phyloP scores from a whole-genome alignment of 768 basidiomycete genomes.

The Termitomyces sp. region DNA sequence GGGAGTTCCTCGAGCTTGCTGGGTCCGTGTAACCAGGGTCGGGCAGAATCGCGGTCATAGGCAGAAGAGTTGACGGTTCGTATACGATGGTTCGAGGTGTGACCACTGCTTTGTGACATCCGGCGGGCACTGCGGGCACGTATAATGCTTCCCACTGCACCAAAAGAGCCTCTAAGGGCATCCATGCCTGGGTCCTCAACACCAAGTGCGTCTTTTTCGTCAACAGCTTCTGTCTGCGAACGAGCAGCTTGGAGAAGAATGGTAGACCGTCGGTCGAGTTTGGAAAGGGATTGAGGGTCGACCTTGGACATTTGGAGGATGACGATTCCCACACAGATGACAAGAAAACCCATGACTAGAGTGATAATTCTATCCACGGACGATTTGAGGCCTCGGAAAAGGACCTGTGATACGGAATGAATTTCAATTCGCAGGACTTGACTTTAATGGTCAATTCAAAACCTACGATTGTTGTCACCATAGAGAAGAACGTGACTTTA shows the following conservation, averaged over 20 bases:
- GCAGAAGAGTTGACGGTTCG: conserved; percentile 34
- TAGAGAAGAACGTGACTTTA: conserved; percentile 78
- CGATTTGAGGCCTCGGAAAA: conserved; percentile 87
- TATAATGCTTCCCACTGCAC: conserved; percentile 88
- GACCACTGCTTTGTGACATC: conserved; percentile 44
- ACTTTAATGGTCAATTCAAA: background rate
- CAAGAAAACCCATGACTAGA: conserved; percentile 87
- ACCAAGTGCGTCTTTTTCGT: conserved; percentile 64
- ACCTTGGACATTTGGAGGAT: conserved; percentile 95
- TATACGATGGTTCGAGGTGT: conserved; percentile 23
- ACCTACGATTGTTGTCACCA: conserved; percentile 77
- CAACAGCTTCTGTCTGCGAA: conserved; percentile 58
- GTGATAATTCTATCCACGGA: conserved; percentile 79
- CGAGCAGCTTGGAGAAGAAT: conserved; percentile 87
- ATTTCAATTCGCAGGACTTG: background rate
- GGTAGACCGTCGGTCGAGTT: conserved; percentile 87
- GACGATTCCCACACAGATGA: conserved; percentile 89
- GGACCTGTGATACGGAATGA: conserved; percentile 43
- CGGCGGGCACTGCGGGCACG: conserved; percentile 56
- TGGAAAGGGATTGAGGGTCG: conserved; percentile 74
- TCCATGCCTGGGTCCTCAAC: conserved; percentile 93
- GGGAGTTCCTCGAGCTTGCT: conserved; percentile 15
- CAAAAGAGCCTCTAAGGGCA: conserved; percentile 86
- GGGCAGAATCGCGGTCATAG: conserved; percentile 23
- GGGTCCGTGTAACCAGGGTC: conserved; percentile 6